Percentiles rank a stretch among this genome's conserved stretches.
Conservation (phyloP, 2,329 filamentous ascomycete species). For the Leptographium radiaticola region DNA sequence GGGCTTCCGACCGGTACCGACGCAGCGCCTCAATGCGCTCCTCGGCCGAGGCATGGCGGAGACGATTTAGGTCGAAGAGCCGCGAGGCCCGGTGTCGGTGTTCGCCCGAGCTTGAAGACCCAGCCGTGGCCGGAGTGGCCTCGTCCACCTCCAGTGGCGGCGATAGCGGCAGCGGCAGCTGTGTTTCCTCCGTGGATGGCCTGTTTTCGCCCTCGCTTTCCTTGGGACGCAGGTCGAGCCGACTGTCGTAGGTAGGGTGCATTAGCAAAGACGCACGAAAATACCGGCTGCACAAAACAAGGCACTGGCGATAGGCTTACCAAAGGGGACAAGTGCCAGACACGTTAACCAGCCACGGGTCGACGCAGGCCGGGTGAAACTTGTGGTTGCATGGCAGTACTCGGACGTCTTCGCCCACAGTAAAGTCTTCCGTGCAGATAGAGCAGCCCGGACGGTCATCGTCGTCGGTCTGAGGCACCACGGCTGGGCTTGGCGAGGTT, state of each 20-base stretch:
- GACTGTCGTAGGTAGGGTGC: conserved; percentile 21
- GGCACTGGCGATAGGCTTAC: conserved; percentile 27
- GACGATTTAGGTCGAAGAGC: conserved; percentile 40
- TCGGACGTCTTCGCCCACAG: conserved; percentile 51
- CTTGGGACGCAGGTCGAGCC: conserved; percentile 36
- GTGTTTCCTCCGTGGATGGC: conserved; percentile 13
- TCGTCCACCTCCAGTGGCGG: conserved; percentile 29
- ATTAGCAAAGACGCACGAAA: not conserved
- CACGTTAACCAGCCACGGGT: conserved; percentile 58
- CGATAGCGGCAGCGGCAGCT: conserved; percentile 22
- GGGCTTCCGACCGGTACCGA: conserved; percentile 28
- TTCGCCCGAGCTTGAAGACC: conserved; percentile 12
- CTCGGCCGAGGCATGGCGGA: conserved; percentile 45
- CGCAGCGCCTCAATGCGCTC: conserved; percentile 50
- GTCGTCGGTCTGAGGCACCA: not conserved
- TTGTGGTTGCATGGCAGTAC: conserved; percentile 56
- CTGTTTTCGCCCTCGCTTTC: conserved; percentile 11
- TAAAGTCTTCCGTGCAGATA: conserved; percentile 59
- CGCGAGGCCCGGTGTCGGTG: conserved; percentile 31
- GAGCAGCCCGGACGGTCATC: conserved; percentile 44
- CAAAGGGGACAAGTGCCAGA: conserved; percentile 58
- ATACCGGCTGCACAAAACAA: too few relatives aligned
- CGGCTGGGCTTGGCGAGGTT: not conserved
- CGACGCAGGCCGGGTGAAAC: conserved; percentile 54
- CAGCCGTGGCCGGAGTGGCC: conserved; percentile 18